Conservation (phyloP, 2,329 filamentous ascomycete genomes). For the Alternaria sp. region DNA sequence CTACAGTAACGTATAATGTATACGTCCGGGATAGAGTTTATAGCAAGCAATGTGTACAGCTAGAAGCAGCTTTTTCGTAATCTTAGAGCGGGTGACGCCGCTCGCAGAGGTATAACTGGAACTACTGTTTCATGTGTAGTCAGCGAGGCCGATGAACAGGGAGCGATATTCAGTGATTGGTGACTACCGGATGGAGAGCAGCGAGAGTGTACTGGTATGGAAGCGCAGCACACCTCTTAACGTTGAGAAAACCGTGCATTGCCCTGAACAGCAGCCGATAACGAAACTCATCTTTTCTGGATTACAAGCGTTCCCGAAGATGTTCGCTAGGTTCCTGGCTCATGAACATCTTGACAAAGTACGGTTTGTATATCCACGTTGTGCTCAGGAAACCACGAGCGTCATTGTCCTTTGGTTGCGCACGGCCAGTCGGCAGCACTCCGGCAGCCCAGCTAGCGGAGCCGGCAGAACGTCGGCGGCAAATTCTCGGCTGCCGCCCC, state of each 20-base stretch:
- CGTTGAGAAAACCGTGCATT: too few species aligned
- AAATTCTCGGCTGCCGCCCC: neutral
- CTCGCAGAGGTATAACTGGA: neutral
- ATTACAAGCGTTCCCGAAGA: neutral
- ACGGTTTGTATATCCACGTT: neutral
- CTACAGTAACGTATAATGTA: neutral
- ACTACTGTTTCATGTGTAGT: neutral
- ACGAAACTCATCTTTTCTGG: neutral
- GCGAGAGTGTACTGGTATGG: neutral
- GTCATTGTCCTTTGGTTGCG: neutral
- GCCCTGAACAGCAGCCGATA: neutral
- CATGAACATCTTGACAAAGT: neutral
- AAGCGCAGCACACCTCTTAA: neutral
- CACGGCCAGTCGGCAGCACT: neutral
- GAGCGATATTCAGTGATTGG: rapidly evolving
- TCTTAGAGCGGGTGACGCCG: too few species aligned
- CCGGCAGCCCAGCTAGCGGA: neutral
- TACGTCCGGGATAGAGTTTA: neutral
- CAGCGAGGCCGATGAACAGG: rapidly evolving
- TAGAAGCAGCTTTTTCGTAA: neutral
- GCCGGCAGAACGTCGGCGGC: neutral
- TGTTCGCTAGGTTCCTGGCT: neutral
- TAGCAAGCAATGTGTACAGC: neutral
- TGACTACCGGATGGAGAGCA: neutral
- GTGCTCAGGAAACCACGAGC: neutral